Evolutionary conservation across 1,139 yeast species (phyloP).

Genomic region (Blastobotrys illinoisensis): DNA sequence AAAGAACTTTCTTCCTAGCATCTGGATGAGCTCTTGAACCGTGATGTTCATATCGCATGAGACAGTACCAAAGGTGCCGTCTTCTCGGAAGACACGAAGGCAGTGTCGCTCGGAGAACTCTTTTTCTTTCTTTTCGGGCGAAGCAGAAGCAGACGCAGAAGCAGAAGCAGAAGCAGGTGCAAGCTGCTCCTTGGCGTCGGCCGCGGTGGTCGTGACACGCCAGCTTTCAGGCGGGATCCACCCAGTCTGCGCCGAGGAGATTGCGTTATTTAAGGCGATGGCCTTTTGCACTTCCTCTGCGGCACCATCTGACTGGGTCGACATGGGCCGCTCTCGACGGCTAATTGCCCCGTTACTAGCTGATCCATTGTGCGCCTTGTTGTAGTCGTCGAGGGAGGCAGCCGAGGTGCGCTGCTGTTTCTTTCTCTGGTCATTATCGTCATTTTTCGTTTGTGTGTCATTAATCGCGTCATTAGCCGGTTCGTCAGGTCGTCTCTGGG

Average conservation of each 20-base stretch:
- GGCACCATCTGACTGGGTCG: neutral
- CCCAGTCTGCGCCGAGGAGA: slow-evolving; percentile 5
- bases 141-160: slow-evolving; percentile 13
- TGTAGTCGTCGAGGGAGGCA: neutral
- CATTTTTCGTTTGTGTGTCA: neutral
- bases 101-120: slow-evolving; percentile 34
- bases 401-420: neutral
- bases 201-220: slow-evolving; percentile 44
- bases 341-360: neutral
- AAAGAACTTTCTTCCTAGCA: slow-evolving; percentile 71
- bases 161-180: slow-evolving; percentile 14
- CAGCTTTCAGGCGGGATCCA: slow-evolving; percentile 80
- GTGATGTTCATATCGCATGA: slow-evolving; percentile 72
- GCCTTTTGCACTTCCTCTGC: slow-evolving; percentile 10
- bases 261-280: slow-evolving; percentile 11
- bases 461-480: neutral
- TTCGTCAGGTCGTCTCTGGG: neutral
- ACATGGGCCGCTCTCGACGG: slow-evolving; percentile 7
- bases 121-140: slow-evolving; percentile 11
- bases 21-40: slow-evolving; percentile 64
- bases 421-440: neutral
- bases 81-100: slow-evolving; percentile 69
- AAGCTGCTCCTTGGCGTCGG: slow-evolving; percentile 8
- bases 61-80: slow-evolving; percentile 77
- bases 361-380: neutral